Conservation (phyloP, 1,284 basidiomycete species). For the Moniliella sp. region DNA sequence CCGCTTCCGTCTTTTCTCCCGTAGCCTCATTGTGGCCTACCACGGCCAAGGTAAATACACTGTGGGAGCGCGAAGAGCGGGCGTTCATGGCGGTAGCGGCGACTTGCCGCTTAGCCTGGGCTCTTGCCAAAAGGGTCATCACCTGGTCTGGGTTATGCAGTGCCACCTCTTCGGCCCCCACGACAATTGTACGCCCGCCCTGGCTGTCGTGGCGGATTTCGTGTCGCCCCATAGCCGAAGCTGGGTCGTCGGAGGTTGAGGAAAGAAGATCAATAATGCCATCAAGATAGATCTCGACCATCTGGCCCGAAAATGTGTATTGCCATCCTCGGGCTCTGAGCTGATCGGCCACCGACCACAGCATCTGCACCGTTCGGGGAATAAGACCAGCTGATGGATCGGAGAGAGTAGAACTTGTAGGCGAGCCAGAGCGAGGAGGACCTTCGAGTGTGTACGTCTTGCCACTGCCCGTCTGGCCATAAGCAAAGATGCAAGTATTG, state of each 20-base stretch:
- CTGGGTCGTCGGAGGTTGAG: constrained; percentile 7
- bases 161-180: constrained; percentile 39
- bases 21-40: constrained; percentile 7
- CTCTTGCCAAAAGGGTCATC: constrained; percentile 50
- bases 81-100: constrained; percentile 96
- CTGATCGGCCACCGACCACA: constrained; percentile 38
- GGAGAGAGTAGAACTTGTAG: constrained; percentile 7
- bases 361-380: constrained; percentile 53
- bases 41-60: constrained; percentile 41
- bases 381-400: constrained; percentile 77
- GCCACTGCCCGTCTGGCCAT: constrained; percentile 51
- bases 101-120: constrained; percentile 67
- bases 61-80: constrained; percentile 76
- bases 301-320: constrained; percentile 36
- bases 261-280: constrained; percentile 25
- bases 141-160: constrained; percentile 39
- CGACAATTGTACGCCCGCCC: constrained; percentile 36
- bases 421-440: constrained; percentile 39
- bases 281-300: constrained; percentile 13
- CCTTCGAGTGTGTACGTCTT: constrained; percentile 68
- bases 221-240: constrained; percentile 4
- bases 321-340: constrained; percentile 54
- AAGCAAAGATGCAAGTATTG: constrained; percentile 84
- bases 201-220: constrained; percentile 39
- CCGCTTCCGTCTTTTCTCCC: constrained; percentile 17